Evolutionary conservation across 2,329 filamentous ascomycete species (phyloP), one percentile per base, ranked within the genome.

Genomic region (Scedosporium aurantiacum): DNA sequence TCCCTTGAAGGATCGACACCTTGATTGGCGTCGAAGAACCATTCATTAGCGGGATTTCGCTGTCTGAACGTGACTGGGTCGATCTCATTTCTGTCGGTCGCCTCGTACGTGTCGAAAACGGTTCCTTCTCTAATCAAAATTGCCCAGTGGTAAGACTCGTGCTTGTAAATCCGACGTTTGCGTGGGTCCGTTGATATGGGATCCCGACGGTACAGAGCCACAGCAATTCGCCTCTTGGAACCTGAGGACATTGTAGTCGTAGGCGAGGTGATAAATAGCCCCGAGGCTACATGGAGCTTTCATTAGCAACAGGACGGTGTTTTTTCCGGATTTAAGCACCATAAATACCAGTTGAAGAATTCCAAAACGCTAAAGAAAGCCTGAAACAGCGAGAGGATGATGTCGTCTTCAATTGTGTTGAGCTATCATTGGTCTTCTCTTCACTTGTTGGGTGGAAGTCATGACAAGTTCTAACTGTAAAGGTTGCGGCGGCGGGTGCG

Each of bases 91-190:
- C 64, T 56, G 56, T 73, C 71, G 2, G 71, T 72, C 2, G 70
- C 71, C 7, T 72, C 70, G 54, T 65, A 72, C 1, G 61, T 40
- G 55, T 57, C 55, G 7, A 18, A 57, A 8, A 5, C 16, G 1
- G 8, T 28, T 16, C 23, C 55, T 23, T 57, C 27, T 40, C 23
- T 67, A 57, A 70, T 50, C 3, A 71, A 50, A 18, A 73, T 67
- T 8, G 61, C 66, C 71, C 70, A 73, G 60, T 73, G 71, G 59
- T 67, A 73, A 41, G 70, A 68, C 60, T 69, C 69, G 23, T 68
- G 65, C 43, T 67, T 64, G 63, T 71, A 68, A 23, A 63, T 57
- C 50, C 62, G 27, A 18, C 71, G 64, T 65, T 63, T 25, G 67
- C 70, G 1, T 25, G 60, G 55, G 16, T 28, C 55, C 16, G 55